Percentiles rank a stretch among this genome's conserved stretches.
These are phyloP conservation scores for Scenedesmus sp. DNA, from an alignment of 163 green algal species.

Conservation along the genomic window DNA sequence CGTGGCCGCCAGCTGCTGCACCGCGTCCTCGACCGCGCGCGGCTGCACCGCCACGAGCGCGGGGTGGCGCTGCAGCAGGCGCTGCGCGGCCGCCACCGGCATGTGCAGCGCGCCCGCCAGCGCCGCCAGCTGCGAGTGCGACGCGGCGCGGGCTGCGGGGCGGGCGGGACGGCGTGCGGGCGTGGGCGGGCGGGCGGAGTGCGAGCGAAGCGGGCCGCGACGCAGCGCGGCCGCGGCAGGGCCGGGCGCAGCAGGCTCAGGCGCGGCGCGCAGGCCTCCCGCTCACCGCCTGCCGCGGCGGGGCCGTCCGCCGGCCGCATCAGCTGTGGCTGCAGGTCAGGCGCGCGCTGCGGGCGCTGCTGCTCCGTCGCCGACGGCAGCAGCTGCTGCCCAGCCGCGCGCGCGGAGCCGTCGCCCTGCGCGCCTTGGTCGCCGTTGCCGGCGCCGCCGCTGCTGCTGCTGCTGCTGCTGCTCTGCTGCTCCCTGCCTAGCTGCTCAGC, in stretches of 20 bases:
- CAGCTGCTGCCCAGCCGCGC: neutral
- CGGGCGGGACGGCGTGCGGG: too few species aligned
- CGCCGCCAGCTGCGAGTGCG: conserved; percentile 18
- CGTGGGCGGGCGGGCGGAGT: too few species aligned
- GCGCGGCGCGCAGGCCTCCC: too few species aligned
- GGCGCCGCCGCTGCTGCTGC: neutral
- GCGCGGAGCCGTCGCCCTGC: too few species aligned
- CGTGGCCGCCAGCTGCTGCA: conserved; percentile 3
- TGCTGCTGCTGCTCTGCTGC: conserved; percentile 9
- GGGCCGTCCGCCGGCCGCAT: conserved; percentile 1
- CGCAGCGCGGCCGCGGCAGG: too few species aligned
- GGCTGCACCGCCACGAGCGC: neutral
- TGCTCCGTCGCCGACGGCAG: neutral
- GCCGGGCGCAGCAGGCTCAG: too few species aligned
- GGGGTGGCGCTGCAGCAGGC: conserved; percentile 14
- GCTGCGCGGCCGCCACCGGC: conserved; percentile 2
- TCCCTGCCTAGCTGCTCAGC: neutral
- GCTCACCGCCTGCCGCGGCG: neutral
- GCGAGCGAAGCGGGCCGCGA: too few species aligned
- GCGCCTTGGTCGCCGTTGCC: neutral
- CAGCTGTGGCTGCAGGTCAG: too few species aligned
- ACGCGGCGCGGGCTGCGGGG: conserved; percentile 18
- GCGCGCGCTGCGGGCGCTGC: conserved; percentile 3
- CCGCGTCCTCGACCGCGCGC: neutral
- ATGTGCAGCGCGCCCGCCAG: conserved; percentile 23